These are phyloP conservation scores for Fusarium acutatum DNA, from an alignment of 2,329 filamentous ascomycete genomes.

Conservation along the genomic window DNA sequence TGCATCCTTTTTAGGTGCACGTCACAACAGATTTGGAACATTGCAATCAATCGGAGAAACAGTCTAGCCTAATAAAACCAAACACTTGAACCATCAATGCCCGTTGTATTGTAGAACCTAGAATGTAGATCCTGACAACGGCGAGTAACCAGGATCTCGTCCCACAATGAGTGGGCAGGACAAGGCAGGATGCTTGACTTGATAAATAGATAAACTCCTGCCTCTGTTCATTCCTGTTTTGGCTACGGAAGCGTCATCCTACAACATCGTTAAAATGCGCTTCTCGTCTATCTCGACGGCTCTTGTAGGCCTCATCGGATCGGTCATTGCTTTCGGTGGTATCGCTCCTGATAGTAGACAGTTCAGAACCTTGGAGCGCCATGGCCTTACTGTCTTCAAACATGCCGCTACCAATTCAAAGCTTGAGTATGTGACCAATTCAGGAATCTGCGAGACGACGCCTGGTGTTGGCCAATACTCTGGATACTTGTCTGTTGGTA, in stretches of 20 bases:
- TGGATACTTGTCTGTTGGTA: constrained; percentile 69
- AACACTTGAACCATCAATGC: constrained; percentile 9
- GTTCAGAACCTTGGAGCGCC: constrained; percentile 24
- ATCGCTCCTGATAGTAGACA: constrained; percentile 25
- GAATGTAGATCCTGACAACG: constrained; percentile 9
- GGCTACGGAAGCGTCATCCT: not conserved
- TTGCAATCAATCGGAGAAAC: constrained; percentile 13
- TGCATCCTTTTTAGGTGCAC: not conserved
- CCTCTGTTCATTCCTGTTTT: not conserved
- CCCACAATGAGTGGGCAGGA: constrained; percentile 6
- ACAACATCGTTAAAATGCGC: constrained; percentile 21
- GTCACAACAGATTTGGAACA: constrained; percentile 9
- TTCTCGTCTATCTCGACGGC: constrained; percentile 27
- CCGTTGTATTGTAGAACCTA: constrained; percentile 2
- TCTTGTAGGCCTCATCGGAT: constrained; percentile 26
- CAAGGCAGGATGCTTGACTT: not conserved
- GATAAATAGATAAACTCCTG: constrained; percentile 10
- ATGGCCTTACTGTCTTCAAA: constrained; percentile 24
- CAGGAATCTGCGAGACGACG: constrained; percentile 63
- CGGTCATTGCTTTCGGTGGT: constrained; percentile 27
- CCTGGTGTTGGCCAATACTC: constrained; percentile 70
- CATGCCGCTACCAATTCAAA: constrained; percentile 31
- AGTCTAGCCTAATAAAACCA: not conserved
- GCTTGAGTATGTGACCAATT: constrained; percentile 39
- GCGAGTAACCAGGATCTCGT: constrained; percentile 27